These are phyloP conservation scores for Isoetes taiwanensis DNA, from an alignment of 75 land plant genomes.

Conservation along the genomic window DNA sequence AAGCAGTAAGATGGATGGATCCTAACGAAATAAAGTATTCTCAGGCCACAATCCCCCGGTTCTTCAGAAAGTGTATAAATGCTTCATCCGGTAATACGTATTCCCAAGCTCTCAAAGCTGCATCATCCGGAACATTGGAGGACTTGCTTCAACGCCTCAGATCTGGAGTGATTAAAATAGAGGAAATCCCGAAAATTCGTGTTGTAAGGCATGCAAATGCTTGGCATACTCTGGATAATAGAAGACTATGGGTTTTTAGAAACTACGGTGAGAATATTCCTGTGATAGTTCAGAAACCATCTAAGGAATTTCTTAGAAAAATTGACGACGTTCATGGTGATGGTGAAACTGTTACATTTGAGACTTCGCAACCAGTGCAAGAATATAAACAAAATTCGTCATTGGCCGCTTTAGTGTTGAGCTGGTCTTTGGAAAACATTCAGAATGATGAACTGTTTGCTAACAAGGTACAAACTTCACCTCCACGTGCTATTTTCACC, in stretches of 20 bases:
- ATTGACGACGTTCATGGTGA: neutral
- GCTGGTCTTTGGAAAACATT: conserved; percentile 24
- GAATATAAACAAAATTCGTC: too few species aligned
- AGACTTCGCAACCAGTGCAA: conserved; percentile 7
- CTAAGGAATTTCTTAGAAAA: neutral
- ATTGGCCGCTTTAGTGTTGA: conserved; percentile 8
- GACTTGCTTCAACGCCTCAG: neutral
- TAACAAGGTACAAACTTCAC: conserved; percentile 13
- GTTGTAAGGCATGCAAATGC: neutral
- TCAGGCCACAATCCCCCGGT: conserved; percentile 1
- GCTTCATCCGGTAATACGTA: neutral
- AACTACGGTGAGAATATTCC: conserved; percentile 7
- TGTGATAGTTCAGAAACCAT: neutral
- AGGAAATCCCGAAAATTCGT: conserved; percentile 11
- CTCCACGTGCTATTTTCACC: neutral
- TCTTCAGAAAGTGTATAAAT: conserved; percentile 1
- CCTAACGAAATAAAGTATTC: conserved; percentile 11
- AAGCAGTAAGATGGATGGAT: conserved; percentile 12
- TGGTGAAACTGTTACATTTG: conserved; percentile 4
- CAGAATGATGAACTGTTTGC: conserved; percentile 15
- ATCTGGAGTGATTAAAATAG: neutral
- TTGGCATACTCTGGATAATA: conserved; percentile 11
- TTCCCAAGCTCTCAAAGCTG: neutral
- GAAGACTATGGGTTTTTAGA: conserved; percentile 11
- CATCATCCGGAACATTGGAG: neutral